phyloP scores from a whole-genome alignment of 441 rosid genomes.

The Lepidium campestre region DNA sequence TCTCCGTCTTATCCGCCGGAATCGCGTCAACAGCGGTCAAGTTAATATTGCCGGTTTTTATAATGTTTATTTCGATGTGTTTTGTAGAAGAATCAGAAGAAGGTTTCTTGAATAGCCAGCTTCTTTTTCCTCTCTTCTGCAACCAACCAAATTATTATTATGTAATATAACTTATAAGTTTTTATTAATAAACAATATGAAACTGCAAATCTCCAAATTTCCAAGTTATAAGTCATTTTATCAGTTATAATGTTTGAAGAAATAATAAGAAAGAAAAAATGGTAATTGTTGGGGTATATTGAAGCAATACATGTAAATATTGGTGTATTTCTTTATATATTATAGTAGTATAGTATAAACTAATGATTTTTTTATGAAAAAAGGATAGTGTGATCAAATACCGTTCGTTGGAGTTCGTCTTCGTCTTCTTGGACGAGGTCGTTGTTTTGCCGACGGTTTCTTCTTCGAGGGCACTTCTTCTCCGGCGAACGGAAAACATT shows the following conservation, averaged over 20 bases:
- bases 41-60: slow-evolving; percentile 2
- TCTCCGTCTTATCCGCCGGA: slow-evolving; percentile 34
- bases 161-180: background rate
- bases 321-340: background rate
- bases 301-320: background rate
- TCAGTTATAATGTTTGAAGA: background rate
- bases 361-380: background rate
- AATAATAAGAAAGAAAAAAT: background rate
- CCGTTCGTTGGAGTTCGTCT: slow-evolving; percentile 41
- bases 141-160: background rate
- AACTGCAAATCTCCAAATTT: background rate
- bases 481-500: slow-evolving; percentile 42
- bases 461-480: slow-evolving; percentile 37
- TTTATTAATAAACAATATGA: background rate
- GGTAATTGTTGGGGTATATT: background rate
- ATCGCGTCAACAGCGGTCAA: background rate
- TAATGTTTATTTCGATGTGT: slow-evolving; percentile 25
- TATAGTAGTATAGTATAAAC: background rate
- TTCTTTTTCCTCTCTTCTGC: slow-evolving; percentile 49
- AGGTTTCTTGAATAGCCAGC: slow-evolving; percentile 44
- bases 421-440: slow-evolving; percentile 19
- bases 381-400: background rate
- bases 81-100: slow-evolving; percentile 23
- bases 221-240: background rate
- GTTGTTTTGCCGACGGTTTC: slow-evolving; percentile 28